Evolutionary conservation across 1,139 yeast species (phyloP).

Genomic region (Taphrina wiesneri): DNA sequence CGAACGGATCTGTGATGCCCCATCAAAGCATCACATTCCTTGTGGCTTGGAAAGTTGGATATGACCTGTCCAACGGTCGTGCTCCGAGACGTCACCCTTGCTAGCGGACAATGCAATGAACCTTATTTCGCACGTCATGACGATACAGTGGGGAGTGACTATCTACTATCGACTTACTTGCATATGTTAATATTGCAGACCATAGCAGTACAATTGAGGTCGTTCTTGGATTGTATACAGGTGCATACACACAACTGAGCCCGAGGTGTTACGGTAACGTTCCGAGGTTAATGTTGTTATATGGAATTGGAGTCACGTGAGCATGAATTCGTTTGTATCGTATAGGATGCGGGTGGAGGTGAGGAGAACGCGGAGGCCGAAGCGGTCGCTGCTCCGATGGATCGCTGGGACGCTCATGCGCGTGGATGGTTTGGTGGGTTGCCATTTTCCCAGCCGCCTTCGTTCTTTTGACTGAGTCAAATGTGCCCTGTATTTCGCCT

Average conservation of each 20-base stretch:
- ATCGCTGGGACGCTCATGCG: background rate
- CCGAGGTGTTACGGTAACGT: too few relatives aligned
- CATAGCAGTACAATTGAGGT: too few relatives aligned
- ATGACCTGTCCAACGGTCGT: constrained; percentile 1
- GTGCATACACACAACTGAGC: too few relatives aligned
- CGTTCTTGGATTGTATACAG: too few relatives aligned
- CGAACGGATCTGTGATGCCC: background rate
- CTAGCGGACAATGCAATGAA: background rate
- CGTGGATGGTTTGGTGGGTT: background rate
- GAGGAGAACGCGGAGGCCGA: constrained; percentile 1
- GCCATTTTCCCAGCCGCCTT: constrained; percentile 11
- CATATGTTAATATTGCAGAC: too few relatives aligned
- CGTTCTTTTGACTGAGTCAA: background rate
- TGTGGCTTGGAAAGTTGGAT: background rate
- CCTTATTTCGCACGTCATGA: background rate
- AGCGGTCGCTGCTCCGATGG: background rate
- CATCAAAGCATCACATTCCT: background rate
- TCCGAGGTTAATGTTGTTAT: too few relatives aligned
- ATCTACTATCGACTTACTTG: too few relatives aligned
- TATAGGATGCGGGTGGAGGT: background rate
- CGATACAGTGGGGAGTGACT: too few relatives aligned
- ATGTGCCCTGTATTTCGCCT: background rate
- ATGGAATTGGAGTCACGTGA: background rate
- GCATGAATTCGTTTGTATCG: background rate
- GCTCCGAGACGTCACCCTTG: background rate